Evolutionary conservation across 2,329 filamentous ascomycete genomes (phyloP).

Genomic region (Ascochyta pisi): DNA sequence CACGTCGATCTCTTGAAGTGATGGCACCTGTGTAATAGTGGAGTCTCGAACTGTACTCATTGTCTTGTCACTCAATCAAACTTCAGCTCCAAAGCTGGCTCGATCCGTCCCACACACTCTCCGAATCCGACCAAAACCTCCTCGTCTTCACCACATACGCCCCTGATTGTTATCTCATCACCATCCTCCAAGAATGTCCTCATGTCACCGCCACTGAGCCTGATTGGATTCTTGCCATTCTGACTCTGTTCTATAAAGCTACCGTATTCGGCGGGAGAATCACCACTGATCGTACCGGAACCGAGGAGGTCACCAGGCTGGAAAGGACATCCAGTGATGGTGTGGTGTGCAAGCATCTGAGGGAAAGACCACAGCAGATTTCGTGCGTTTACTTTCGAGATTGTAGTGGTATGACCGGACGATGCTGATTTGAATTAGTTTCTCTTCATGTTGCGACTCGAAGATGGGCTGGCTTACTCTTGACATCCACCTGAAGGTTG

Average conservation of each 20-base stretch:
- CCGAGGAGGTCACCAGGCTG: slow-evolving; percentile 77
- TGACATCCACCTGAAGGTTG: slow-evolving; percentile 70
- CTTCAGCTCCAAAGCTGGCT: slow-evolving; percentile 41
- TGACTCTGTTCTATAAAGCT: slow-evolving; percentile 76
- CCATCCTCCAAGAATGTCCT: slow-evolving; percentile 77
- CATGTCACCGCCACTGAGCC: slow-evolving; percentile 69
- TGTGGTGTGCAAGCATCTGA: slow-evolving; percentile 83
- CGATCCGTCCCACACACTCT: slow-evolving; percentile 70
- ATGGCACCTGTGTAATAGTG: too few relatives aligned
- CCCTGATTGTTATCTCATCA: slow-evolving; percentile 71
- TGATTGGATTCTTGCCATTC: slow-evolving; percentile 70
- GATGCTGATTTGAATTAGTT: slow-evolving; percentile 37
- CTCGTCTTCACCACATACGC: slow-evolving; percentile 67
- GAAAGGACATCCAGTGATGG: slow-evolving; percentile 77
- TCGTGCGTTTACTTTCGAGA: slow-evolving; percentile 67
- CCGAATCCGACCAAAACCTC: slow-evolving; percentile 78
- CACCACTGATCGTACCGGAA: slow-evolving; percentile 79
- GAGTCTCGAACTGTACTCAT: neutral
- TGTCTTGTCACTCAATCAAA: slow-evolving; percentile 19
- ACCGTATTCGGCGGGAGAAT: slow-evolving; percentile 63
- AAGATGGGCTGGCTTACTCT: slow-evolving; percentile 40
- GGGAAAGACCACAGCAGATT: slow-evolving; percentile 83
- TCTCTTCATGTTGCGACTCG: neutral
- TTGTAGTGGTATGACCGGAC: slow-evolving; percentile 61
- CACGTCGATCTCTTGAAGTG: neutral